Conservation (phyloP, 192 early-diverging fungal species). For the Irineochytrium annulatum region DNA sequence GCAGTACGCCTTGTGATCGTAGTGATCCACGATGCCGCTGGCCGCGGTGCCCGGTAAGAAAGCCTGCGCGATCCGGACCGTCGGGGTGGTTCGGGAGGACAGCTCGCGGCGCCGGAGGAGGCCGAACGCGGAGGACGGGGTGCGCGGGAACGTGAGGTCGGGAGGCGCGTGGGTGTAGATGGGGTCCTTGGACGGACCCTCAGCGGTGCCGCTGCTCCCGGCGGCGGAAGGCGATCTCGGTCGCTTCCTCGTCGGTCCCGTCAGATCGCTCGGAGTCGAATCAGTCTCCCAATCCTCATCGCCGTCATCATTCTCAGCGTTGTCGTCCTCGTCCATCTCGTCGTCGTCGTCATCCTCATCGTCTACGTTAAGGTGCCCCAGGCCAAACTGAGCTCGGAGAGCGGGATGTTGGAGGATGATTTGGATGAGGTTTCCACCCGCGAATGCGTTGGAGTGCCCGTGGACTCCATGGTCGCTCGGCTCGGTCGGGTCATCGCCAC, state of each 20-base stretch:
- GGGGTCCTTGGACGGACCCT: background rate
- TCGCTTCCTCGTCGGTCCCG: too few species aligned
- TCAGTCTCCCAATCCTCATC: background rate
- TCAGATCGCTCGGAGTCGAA: too few species aligned
- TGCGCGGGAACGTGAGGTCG: background rate
- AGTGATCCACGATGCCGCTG: constrained; percentile 24
- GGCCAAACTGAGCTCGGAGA: too few species aligned
- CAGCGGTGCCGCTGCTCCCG: too few species aligned
- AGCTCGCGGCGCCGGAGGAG: background rate
- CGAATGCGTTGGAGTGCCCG: too few species aligned
- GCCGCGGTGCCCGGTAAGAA: constrained; percentile 15
- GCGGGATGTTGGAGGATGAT: too few species aligned
- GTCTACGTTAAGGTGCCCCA: background rate
- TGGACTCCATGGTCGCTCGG: too few species aligned
- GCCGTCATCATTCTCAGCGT: background rate
- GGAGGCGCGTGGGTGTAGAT: background rate
- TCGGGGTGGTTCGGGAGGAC: background rate
- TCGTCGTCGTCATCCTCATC: constrained; percentile 3
- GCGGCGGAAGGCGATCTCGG: too few species aligned
- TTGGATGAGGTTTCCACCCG: too few species aligned
- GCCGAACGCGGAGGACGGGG: background rate
- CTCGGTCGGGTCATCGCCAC: too few species aligned
- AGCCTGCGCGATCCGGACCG: background rate
- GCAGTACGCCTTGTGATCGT: constrained; percentile 39
- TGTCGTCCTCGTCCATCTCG: background rate